Conservation (phyloP, 805 yeast genomes). For the Wickerhamomyces mucosus region DNA sequence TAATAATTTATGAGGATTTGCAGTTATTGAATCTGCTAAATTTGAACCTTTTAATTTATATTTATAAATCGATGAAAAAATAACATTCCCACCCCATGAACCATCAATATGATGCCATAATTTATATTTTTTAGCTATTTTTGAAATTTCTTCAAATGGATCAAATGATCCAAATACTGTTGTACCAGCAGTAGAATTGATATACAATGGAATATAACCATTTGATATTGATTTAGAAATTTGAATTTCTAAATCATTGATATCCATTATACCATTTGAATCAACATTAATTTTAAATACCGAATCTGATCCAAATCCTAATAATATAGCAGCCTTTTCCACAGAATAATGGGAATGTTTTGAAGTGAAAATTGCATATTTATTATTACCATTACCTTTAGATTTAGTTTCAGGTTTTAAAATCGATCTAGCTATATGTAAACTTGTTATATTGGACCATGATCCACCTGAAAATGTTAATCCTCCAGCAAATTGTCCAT, state of each 20-base stretch:
- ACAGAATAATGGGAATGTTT: conserved; percentile 73
- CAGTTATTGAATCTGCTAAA: conserved; percentile 65
- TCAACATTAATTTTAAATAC: conserved; percentile 58
- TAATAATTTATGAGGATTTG: conserved; percentile 80
- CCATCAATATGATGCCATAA: conserved; percentile 83
- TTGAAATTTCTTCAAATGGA: conserved; percentile 45
- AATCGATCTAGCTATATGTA: conserved; percentile 66
- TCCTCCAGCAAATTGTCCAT: conserved; percentile 57
- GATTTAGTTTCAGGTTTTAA: conserved; percentile 61
- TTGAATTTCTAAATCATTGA: conserved; percentile 32
- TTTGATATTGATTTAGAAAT: conserved; percentile 33
- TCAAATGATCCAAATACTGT: conserved; percentile 84
- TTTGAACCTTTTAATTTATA: conserved; percentile 48
- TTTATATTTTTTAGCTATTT: conserved; percentile 41
- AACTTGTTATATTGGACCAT: conserved; percentile 72
- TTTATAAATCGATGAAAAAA: conserved; percentile 45
- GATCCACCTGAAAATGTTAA: conserved; percentile 83
- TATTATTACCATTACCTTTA: conserved; percentile 41
- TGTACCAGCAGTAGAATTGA: conserved; percentile 83
- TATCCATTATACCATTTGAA: conserved; percentile 47
- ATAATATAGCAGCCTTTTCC: conserved; percentile 68
- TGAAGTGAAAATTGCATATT: conserved; percentile 64
- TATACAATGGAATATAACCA: conserved; percentile 67
- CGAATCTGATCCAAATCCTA: conserved; percentile 57
- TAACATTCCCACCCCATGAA: conserved; percentile 84